Base-by-base conservation (phyloP, 225 moss, liverwort and hornwort genomes). In the Anthoceros angustus region DNA sequence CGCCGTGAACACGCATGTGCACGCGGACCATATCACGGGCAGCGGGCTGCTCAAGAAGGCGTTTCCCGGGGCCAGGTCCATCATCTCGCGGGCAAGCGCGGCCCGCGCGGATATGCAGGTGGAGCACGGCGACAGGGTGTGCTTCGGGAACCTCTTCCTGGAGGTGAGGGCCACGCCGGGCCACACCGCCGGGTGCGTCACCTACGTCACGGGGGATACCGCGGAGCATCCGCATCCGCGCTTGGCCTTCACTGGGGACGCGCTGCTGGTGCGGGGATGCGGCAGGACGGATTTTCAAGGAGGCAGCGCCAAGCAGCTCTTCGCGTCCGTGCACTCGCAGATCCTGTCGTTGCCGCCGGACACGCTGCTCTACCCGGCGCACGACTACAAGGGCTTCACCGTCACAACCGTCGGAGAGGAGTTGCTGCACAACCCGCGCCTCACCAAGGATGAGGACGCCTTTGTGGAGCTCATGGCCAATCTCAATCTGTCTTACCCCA, bases 1-100 rank as follows among this genome's bases (percentile, higher is more conserved):
- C 42, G 93, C 86, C 25, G 70, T 90, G 66, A 94, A 90, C 65
- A 94, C 93, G 3, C 93, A 94, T 66, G 90, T 94, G 45, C 90
- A 94, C 72, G 93, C 93, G 39, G 90, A 94, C 74, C 93, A 94
- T 69, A 72, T 94, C 68, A 94, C 90, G n/a, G 93, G 93, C 65
- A 90, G 86, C 8, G 89, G 93, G 40, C 77, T 89, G 71, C 79
- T 93, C 76, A 93, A 93, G 84, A 71, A 50, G 8, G 83, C 83
- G 67, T n/a, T 87, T 25, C 79, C 84, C 6, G 86, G 86, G 16
- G 83, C 76, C 10, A 84, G 84, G 70, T 90, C 93, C 50, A 79
- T 83, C 25, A 86, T 90, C 60, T 94, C 93, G 23, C 83, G 78
- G 76, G 90, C 90, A 20, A 94, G 90, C 71, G 77, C 72, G 62